phyloP scores from a whole-genome alignment of 2,329 filamentous ascomycete genomes.

The Exophiala dermatitidis region DNA sequence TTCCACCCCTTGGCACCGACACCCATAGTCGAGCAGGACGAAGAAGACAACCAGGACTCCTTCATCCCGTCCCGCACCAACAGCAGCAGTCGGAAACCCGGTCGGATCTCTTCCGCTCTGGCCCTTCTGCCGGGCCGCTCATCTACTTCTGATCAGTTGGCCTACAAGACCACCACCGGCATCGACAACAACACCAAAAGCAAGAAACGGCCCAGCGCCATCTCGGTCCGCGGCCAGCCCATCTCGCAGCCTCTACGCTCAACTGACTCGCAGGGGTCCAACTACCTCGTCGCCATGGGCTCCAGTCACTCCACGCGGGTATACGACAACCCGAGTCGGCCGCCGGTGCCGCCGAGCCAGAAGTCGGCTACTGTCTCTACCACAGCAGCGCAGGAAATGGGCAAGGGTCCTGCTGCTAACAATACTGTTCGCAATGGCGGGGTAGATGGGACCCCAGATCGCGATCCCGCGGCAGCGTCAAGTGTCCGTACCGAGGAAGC shows the following conservation, averaged over 20 bases:
- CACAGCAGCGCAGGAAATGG: slow-evolving; percentile 3
- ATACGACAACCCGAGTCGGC: slow-evolving; percentile 45
- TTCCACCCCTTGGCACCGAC: slow-evolving; percentile 19
- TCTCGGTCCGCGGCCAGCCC: slow-evolving; percentile 47
- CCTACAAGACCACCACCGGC: no score
- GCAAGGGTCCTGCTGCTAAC: slow-evolving; percentile 1
- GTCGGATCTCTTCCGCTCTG: slow-evolving; percentile 31
- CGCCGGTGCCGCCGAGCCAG: slow-evolving; percentile 45
- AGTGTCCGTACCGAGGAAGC: slow-evolving; percentile 12
- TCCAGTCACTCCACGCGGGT: slow-evolving; percentile 52
- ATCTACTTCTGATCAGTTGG: slow-evolving; percentile 31
- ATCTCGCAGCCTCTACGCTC: slow-evolving; percentile 51
- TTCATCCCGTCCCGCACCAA: slow-evolving; percentile 5
- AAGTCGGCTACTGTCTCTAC: slow-evolving; percentile 11
- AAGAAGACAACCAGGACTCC: slow-evolving; percentile 5
- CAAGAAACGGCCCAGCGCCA: slow-evolving; percentile 39
- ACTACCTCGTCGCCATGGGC: slow-evolving; percentile 42
- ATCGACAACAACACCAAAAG: slow-evolving; percentile 23
- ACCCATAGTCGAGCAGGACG: slow-evolving; percentile 8
- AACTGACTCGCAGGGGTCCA: slow-evolving; percentile 38
- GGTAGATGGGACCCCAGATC: no score
- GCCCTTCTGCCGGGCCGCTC: slow-evolving; percentile 37
- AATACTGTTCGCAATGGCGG: no score
- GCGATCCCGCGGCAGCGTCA: slow-evolving; percentile 7
- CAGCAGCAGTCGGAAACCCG: slow-evolving; percentile 34